Evolutionary conservation across 805 yeast species (phyloP), one percentile per base, ranked within the genome.

Genomic region (Grigorovia humatica): DNA sequence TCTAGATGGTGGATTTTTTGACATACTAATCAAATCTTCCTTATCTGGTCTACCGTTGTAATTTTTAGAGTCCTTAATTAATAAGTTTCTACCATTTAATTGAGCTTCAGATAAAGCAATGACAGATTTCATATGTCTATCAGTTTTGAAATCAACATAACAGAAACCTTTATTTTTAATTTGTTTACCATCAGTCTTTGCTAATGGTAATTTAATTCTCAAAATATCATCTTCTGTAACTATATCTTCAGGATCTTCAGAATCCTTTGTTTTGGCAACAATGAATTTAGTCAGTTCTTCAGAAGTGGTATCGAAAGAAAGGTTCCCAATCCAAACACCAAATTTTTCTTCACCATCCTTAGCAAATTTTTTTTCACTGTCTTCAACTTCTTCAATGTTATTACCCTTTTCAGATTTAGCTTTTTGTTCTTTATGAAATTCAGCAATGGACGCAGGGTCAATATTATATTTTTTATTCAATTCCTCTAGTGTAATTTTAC

Each of bases 321-420:
- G 70, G 65, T 93, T 93, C 44, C 99, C 99, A 47, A 93, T 79
- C 99, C 99, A 93, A 40, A 89, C 93, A 46, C 95, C 95, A 60
- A 70, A 78, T 49, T 71, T 72, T 18, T 61, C 56, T 44, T 65
- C 70, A 17, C 51, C 66, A n/a, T 60, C 64, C 18, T 61, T 70
- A 40, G 62, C 68, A 46, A 63, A 62, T 43, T 64, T 68, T 50
- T 66, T 69, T 30, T 63, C 69, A 46, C 65, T 64, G 20, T 61
- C 68, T 15, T 57, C 58, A 49, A 48, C 47, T 42, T 56, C 53
- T 11, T 59, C 57, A 13, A 54, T 57, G 30, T 52, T 57, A n/a
- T 56, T 56, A 43, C 56, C 53, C 9, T 60, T 57, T 17, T 54
- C 57, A 32, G 38, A 32, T 48, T 63, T 51, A 41, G 53, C 61